Base-by-base conservation (phyloP, 2,329 filamentous ascomycete genomes). In the Colletotrichum sojae region DNA sequence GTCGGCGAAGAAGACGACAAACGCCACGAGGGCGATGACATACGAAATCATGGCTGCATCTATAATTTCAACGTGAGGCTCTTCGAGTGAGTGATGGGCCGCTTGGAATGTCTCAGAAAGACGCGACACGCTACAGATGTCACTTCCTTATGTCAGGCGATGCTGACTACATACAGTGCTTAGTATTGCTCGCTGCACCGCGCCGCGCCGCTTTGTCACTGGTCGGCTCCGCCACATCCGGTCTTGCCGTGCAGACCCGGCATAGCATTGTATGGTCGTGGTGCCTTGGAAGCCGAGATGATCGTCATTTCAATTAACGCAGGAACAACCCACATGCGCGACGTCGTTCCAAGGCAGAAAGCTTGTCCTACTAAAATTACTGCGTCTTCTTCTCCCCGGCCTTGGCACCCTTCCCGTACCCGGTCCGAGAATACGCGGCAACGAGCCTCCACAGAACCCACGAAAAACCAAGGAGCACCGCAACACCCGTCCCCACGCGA, bases 371-470 rank as follows among this genome's bases (percentile, higher is more conserved):
- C 13, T 60, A 43, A 5, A 54, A 45, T 60, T 57, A 64, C 60
- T 71, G 64, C 68, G 57, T 71, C 68, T 71, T 71, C 49, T 68
- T 67, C 36, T 56, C 63, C 12, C 22, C 39, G 16, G 16, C n/a
- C 39, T 43, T 40, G 9, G 49, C 36, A 39, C 16, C 25, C 55
- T 46, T 67, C n/a, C 78, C 74, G 51, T 82, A 75, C 5, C 80
- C 80, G 22, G 78, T 76, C 68, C 67, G 73, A 15, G 76, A 60
- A 71, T 79, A 83, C 10, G 81, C 81, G 6, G 73, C 75, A 16
- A 78, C 76, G 49, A 93, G 78, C 76, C 87, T 90, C 86, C 87
- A 90, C 16, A 91, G 73, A 18, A 94, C 84, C 90, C 91, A 94
- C n/a, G 84, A 75, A 76, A 93, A 92, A 0, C 92, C 92, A 46